Evolutionary conservation across 495 filamentous ascomycete genomes (phyloP).

Genomic region (Chaetomidium leptoderma): DNA sequence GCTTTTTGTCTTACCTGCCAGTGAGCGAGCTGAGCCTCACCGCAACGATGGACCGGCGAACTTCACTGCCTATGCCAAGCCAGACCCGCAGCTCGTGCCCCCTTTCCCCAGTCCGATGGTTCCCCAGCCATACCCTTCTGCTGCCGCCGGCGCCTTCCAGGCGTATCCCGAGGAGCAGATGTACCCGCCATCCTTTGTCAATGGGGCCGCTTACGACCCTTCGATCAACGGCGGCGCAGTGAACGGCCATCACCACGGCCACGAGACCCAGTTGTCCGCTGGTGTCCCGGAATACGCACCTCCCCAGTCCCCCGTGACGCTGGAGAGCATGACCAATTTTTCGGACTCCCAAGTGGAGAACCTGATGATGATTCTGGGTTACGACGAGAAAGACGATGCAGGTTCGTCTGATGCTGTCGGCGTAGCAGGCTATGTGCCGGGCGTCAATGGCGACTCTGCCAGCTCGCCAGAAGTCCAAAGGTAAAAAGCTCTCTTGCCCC

Average conservation of each 20-base stretch:
- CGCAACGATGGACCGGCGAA: constrained; percentile 40
- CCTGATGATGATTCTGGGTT: constrained; percentile 24
- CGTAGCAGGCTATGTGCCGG: constrained; percentile 21
- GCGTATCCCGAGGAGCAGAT: constrained; percentile 25
- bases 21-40: constrained; percentile 40
- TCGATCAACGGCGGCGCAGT: constrained; percentile 42
- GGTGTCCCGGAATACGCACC: constrained; percentile 74
- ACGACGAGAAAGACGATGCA: constrained; percentile 17
- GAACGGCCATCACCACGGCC: constrained; percentile 39
- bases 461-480: neutral
- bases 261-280: constrained; percentile 63
- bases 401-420: constrained; percentile 14
- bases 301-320: constrained; percentile 41
- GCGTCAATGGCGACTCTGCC: neutral
- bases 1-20: constrained; percentile 68
- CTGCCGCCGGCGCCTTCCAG: constrained; percentile 15
- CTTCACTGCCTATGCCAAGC: constrained; percentile 13
- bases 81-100: constrained; percentile 16
- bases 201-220: constrained; percentile 34
- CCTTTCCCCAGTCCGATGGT: constrained; percentile 12
- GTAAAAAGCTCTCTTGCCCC: neutral
- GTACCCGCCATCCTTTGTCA: constrained; percentile 30
- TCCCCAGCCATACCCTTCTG: constrained; percentile 14
- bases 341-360: constrained; percentile 53
- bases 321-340: constrained; percentile 46